These are phyloP conservation scores for Pulicaria dysenterica DNA, from an alignment of 129 eudicot species.

Conservation along the genomic window DNA sequence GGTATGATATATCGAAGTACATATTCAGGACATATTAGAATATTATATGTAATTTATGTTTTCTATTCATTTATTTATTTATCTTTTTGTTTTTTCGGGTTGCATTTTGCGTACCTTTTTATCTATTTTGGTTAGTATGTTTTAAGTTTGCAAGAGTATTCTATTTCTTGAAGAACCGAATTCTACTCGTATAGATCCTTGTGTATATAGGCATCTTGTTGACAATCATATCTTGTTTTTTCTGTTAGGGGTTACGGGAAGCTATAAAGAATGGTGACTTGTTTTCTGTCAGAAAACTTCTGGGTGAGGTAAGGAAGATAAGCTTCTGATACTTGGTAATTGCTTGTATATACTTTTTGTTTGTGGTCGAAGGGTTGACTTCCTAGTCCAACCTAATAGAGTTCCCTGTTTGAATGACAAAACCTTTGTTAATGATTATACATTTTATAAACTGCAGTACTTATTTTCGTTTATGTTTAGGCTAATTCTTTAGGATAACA, in stretches of 20 bases:
- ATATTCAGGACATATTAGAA: constrained; percentile 2
- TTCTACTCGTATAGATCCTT: not conserved
- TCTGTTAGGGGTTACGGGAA: constrained; percentile 83
- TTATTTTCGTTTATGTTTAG: not conserved
- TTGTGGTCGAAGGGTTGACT: constrained; percentile 22
- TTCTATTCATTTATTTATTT: not conserved
- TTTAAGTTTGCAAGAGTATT: no score
- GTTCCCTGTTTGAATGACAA: constrained; percentile 11
- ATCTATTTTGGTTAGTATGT: no score
- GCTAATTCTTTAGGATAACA: no score
- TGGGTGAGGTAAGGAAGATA: constrained; percentile 63
- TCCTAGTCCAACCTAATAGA: not conserved
- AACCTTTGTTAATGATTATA: not conserved
- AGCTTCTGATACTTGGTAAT: constrained; percentile 14
- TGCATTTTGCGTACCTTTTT: no score
- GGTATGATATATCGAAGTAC: constrained; percentile 48
- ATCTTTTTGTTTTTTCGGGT: not conserved
- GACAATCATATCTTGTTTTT: constrained; percentile 1
- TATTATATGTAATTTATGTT: not conserved
- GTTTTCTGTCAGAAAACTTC: constrained; percentile 75
- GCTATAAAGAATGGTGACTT: constrained; percentile 92
- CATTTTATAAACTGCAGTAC: not conserved
- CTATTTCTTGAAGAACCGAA: no score
- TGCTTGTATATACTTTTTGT: constrained; percentile 8
- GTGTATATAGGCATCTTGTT: not conserved